Evolutionary conservation across 2,329 filamentous ascomycete species (phyloP).

Genomic region (Aspergillus udagawae): DNA sequence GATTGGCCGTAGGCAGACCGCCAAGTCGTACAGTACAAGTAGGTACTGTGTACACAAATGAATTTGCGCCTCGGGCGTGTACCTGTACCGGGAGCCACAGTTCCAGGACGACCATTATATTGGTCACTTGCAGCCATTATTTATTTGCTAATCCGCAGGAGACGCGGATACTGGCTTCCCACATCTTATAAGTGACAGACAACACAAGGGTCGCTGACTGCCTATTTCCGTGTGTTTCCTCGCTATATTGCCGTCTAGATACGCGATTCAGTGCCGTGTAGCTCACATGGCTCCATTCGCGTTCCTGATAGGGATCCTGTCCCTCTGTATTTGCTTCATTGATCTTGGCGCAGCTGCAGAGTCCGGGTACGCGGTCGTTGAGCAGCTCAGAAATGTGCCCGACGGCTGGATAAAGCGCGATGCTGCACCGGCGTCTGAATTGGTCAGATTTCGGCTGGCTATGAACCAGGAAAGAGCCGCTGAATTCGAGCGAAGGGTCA

Average conservation of each 20-base stretch:
- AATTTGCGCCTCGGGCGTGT: neutral
- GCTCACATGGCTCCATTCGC: conserved; percentile 7
- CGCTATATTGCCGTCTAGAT: neutral
- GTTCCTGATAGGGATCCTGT: conserved; percentile 4
- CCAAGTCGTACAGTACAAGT: neutral
- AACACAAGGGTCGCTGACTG: neutral
- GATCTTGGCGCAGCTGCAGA: conserved; percentile 1
- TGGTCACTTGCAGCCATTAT: too few species aligned
- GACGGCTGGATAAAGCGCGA: conserved; percentile 30
- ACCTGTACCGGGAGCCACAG: neutral
- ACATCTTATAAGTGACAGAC: neutral
- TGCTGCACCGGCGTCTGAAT: conserved; percentile 30
- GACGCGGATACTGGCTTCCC: neutral
- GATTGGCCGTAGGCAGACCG: neutral
- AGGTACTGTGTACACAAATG: neutral
- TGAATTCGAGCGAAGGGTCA: conserved; percentile 55
- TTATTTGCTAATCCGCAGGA: neutral
- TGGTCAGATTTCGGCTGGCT: conserved; percentile 48
- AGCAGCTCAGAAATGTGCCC: conserved; percentile 27
- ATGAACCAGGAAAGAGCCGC: conserved; percentile 47
- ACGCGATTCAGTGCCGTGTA: neutral
- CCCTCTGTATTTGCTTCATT: conserved; percentile 10
- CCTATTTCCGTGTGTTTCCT: neutral
- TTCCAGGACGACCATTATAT: neutral
- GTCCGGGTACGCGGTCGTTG: conserved; percentile 20